Evolutionary conservation across 805 yeast genomes (phyloP).

Genomic region (Metschnikowia baotianmanensis): DNA sequence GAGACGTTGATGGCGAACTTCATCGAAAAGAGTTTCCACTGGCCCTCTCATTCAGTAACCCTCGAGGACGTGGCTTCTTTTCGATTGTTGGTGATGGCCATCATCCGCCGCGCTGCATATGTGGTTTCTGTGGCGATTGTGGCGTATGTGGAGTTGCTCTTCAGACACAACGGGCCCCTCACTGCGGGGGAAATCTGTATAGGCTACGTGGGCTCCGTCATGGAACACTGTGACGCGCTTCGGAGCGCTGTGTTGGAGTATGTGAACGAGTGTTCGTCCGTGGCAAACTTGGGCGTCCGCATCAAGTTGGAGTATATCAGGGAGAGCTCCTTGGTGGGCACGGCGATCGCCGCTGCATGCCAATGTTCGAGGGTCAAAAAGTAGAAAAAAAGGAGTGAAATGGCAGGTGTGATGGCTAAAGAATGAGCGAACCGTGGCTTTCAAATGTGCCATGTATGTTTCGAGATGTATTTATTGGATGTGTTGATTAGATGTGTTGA

Average conservation of each 20-base stretch:
- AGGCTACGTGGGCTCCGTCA: slow-evolving; percentile 52
- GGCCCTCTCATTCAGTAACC: slow-evolving; percentile 21
- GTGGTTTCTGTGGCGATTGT: slow-evolving; percentile 42
- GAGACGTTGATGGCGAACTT: slow-evolving; percentile 20
- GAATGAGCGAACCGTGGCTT: no score
- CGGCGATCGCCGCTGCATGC: slow-evolving; percentile 51
- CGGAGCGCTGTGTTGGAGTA: slow-evolving; percentile 26
- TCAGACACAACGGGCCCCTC: slow-evolving; percentile 22
- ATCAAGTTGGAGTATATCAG: slow-evolving; percentile 41
- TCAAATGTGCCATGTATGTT: no score
- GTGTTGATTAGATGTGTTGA: no score
- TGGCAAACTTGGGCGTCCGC: slow-evolving; percentile 25
- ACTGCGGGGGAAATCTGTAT: slow-evolving; percentile 29
- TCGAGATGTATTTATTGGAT: no score
- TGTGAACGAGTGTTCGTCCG: slow-evolving; percentile 26
- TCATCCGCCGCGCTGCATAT: slow-evolving; percentile 46
- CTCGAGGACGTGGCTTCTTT: slow-evolving; percentile 28
- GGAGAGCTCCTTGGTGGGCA: slow-evolving; percentile 51
- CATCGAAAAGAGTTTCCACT: slow-evolving; percentile 22
- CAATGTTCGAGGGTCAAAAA: slow-evolving; percentile 3
- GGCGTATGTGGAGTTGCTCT: slow-evolving; percentile 33
- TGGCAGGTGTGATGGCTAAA: not conserved
- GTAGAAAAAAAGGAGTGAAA: no score
- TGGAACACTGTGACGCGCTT: slow-evolving; percentile 42
- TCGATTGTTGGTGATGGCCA: slow-evolving; percentile 30